These are phyloP conservation scores for Fusarium robinianum DNA, from an alignment of 2,329 filamentous ascomycete species.

Conservation along the genomic window DNA sequence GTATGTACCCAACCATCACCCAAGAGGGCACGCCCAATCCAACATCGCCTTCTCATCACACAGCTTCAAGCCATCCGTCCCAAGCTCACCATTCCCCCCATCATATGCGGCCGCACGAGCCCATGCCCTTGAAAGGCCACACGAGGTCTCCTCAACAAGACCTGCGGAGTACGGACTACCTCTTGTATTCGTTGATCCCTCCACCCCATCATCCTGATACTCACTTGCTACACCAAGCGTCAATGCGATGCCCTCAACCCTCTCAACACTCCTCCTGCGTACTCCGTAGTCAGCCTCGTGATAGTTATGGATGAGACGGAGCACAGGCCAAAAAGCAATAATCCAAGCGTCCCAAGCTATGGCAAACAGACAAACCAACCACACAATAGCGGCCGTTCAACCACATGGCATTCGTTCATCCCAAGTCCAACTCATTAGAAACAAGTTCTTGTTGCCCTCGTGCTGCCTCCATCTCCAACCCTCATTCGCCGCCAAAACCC, in stretches of 20 bases:
- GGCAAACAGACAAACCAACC: constrained; percentile 15
- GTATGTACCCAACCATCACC: constrained; percentile 7
- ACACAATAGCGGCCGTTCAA: constrained; percentile 8
- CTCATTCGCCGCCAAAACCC: constrained; percentile 20
- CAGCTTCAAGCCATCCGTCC: not conserved
- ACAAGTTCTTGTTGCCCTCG: constrained; percentile 8
- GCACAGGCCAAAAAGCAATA: too few species aligned
- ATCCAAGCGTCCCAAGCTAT: too few species aligned
- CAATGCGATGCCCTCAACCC: constrained; percentile 1
- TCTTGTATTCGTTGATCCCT: too few species aligned
- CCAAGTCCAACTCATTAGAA: constrained; percentile 10
- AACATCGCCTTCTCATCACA: not conserved
- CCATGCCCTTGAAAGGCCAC: too few species aligned
- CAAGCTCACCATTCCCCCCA: constrained; percentile 3
- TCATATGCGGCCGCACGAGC: constrained; percentile 18
- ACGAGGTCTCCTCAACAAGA: too few species aligned
- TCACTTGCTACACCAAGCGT: not conserved
- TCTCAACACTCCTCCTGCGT: constrained; percentile 11
- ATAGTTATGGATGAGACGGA: not conserved
- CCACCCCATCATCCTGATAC: constrained; percentile 1
- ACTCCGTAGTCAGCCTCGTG: constrained; percentile 4
- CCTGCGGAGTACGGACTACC: too few species aligned
- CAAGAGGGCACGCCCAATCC: constrained; percentile 6
- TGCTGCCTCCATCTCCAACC: constrained; percentile 7
- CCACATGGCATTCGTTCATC: constrained; percentile 24